Conservation (phyloP, 2,329 filamentous ascomycete species). For the Fusarium albidum region DNA sequence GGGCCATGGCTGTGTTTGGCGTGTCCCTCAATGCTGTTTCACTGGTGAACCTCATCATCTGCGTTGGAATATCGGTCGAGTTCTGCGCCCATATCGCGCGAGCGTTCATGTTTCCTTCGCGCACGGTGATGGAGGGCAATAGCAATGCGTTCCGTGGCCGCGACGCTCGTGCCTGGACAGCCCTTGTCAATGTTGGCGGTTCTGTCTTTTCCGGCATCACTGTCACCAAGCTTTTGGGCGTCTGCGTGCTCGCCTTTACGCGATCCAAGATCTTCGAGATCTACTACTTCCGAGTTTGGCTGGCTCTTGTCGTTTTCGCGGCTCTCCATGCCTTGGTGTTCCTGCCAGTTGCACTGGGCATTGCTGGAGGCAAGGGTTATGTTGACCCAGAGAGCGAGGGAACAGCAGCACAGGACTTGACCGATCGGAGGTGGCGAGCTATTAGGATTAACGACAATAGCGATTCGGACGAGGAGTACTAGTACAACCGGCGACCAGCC, state of each 20-base stretch:
- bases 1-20: constrained; percentile 87
- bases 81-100: constrained; percentile 97
- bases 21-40: constrained; percentile 96
- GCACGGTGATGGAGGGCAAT: constrained; percentile 78
- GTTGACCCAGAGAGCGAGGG: constrained; percentile 87
- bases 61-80: constrained; percentile 94
- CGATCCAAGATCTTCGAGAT: constrained; percentile 99
- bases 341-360: constrained; percentile 85
- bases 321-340: constrained; percentile 90
- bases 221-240: constrained; percentile 91
- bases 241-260: constrained; percentile 92
- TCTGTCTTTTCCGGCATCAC: constrained; percentile 97
- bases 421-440: constrained; percentile 79
- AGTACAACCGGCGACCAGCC: constrained; percentile 29
- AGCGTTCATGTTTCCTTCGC: constrained; percentile 93
- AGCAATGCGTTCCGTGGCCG: constrained; percentile 80
- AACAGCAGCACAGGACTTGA: constrained; percentile 88
- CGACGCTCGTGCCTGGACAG: constrained; percentile 89
- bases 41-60: constrained; percentile 95
- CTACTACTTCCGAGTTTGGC: constrained; percentile 98
- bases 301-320: constrained; percentile 89
- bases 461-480: constrained; percentile 75
- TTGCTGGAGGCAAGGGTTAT: constrained; percentile 88
- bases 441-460: constrained; percentile 78
- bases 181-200: constrained; percentile 91